Base-by-base conservation (phyloP, 2,329 filamentous ascomycete species). In the Venturia asperata region DNA sequence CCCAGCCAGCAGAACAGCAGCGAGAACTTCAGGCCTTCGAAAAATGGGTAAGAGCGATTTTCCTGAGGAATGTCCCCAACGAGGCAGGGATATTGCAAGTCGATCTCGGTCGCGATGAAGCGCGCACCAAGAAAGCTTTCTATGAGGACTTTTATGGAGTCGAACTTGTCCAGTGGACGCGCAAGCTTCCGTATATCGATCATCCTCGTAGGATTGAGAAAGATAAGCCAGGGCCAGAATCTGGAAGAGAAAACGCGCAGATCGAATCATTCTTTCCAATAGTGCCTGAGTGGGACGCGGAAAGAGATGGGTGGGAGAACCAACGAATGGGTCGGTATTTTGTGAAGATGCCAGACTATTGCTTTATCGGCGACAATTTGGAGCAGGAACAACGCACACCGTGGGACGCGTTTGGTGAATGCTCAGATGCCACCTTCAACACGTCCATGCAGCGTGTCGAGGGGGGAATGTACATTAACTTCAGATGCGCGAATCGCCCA, bases 161-260 rank as follows among this genome's bases (percentile, higher is more conserved):
- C 47, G 13, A 52, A 52, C 47, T 52, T 52, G 47, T 52, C 24
- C 21, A 52, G 24, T 52, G n/a, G n/a, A 52, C 47, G n/a, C 47
- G 47, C 47, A 52, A 52, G 7, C 5, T 52, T 24, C 47, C 47
- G n/a, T 52, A 7, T 52, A 7, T 24, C 13, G 47, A 52, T 10
- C n/a, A 27, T 52, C 47, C 21, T 27, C 24, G 21, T 52, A n/a
- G 47, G 10, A 21, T 13, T 7, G 10, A 52, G n/a, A 52, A 10
- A 52, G n/a, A 24, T 52, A 24, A 10, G 17, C 11, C 21, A 52
- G 7, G 13, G 13, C 47, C 21, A 52, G 47, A 27, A 5, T 24
- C n/a, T 4, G 42, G 42, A 19, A 52, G 24, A 15, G n/a, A 52
- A 24, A 19, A 9, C 47, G n/a, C 6, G 24, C 24, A 13, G 3